Base-by-base conservation (phyloP, 2,329 filamentous ascomycete species). In the Apiospora rasikravindrae region DNA sequence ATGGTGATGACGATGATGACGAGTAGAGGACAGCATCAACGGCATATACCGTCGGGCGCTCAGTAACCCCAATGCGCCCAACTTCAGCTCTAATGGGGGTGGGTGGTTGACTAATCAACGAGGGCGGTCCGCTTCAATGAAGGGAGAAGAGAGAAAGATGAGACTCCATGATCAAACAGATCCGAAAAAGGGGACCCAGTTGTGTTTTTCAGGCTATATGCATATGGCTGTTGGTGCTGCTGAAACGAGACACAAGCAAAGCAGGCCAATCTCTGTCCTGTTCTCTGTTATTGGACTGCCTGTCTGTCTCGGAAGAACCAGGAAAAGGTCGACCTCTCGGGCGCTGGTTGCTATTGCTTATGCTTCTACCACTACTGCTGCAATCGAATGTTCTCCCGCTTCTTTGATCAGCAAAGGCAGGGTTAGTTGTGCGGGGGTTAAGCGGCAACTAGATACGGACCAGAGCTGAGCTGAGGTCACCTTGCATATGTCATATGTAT, bases 361-460 rank as follows among this genome's bases (percentile, higher is more conserved):
- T 49, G 47, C 47, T n/a, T 6, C 47, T 11, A 7, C 19, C 2
- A 24, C 19, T 64, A 8, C 57, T 64, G 33, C 57, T 64, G 57
- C 57, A 64, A 64, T 64, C 57, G 57, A 64, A 64, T 64, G 57
- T 64, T 64, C 57, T 64, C 57, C 57, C 57, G 57, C 57, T 64
- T 64, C 57, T 64, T 64, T 64, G 57, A 64, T 64, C 57, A 64
- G 57, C 57, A 64, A 64, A 64, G 57, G 57, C 19, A 40, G 57
- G 33, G 26, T 61, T 61, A 33, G 57, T 64, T 61, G 57, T 64
- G 57, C 57, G 29, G 57, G 57, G 57, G 22, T 64, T 64, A n/a
- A 22, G 26, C 29, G 53, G 53, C 53, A 61, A 29, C 53, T 61
- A 61, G 53, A 61, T 61, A 61, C 53, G 29, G 53, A 13, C 53